phyloP scores from a whole-genome alignment of 2,329 filamentous ascomycete species.

The Myriosclerotinia curreyana region DNA sequence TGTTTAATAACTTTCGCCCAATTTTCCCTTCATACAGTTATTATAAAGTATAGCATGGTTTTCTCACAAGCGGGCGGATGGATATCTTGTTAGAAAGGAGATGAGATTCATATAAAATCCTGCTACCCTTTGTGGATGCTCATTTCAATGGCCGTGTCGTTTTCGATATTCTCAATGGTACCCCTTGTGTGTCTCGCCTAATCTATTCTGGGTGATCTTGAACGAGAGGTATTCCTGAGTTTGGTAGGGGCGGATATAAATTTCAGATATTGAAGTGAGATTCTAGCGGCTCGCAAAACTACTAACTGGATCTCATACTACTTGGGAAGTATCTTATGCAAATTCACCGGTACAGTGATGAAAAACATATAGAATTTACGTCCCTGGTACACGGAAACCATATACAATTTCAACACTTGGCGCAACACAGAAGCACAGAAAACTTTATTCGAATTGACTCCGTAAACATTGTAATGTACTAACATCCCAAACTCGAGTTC shows the following conservation, averaged over 20 bases:
- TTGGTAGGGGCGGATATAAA: background rate
- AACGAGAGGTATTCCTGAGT: too few species aligned
- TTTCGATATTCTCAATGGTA: background rate
- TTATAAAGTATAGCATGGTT: too few species aligned
- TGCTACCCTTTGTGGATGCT: background rate
- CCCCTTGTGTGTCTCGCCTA: too few species aligned
- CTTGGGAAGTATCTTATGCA: background rate
- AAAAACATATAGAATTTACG: background rate
- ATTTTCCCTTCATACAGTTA: too few species aligned
- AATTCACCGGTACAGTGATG: background rate
- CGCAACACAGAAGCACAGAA: background rate
- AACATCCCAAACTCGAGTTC: background rate
- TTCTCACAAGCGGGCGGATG: too few species aligned
- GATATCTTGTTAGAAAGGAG: too few species aligned
- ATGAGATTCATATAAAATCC: too few species aligned
- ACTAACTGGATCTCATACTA: background rate
- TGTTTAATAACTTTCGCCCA: too few species aligned
- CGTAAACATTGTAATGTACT: constrained; percentile 1
- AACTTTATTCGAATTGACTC: background rate
- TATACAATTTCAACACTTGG: background rate
- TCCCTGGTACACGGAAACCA: background rate
- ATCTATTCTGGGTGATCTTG: too few species aligned
- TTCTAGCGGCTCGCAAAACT: background rate
- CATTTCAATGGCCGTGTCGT: background rate
- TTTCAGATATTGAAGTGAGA: background rate